Percentiles rank a stretch among this genome's conserved stretches.
Evolutionary conservation across 2,329 filamentous ascomycete genomes (phyloP).

Genomic region (Nemania abortiva): DNA sequence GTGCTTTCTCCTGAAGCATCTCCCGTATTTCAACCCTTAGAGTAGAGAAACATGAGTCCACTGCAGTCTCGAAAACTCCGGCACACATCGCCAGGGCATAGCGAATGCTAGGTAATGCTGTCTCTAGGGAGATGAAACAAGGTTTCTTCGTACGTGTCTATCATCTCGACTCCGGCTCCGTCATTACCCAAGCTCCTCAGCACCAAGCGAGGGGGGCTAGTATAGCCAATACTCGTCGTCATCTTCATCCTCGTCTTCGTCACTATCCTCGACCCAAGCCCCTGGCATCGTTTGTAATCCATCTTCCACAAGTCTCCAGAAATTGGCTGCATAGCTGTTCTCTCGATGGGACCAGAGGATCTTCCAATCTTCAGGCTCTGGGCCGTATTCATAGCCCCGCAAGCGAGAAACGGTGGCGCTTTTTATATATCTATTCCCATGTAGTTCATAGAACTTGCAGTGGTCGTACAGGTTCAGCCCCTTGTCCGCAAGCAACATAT

Average conservation of each 20-base stretch:
- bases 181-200: background rate
- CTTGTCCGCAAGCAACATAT: slow-evolving; percentile 12
- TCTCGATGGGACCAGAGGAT: slow-evolving; percentile 37
- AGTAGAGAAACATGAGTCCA: too few relatives aligned
- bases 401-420: background rate
- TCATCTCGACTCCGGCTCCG: too few relatives aligned
- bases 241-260: slow-evolving; percentile 24
- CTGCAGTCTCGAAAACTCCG: too few relatives aligned
- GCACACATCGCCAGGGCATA: too few relatives aligned
- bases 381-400: slow-evolving; percentile 35
- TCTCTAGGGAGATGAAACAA: too few relatives aligned
- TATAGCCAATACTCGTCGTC: background rate
- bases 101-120: too few relatives aligned
- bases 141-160: too few relatives aligned
- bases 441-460: background rate
- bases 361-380: slow-evolving; percentile 39
- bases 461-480: background rate
- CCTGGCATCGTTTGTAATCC: slow-evolving; percentile 36
- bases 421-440: too few relatives aligned
- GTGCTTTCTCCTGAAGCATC: too few relatives aligned
- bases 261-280: slow-evolving; percentile 37
- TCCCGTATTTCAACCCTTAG: too few relatives aligned
- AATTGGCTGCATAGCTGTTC: slow-evolving; percentile 39
- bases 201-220: background rate
- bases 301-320: slow-evolving; percentile 43